Evolutionary conservation across 192 early-diverging fungal species (phyloP), one percentile per base, ranked within the genome.

Genomic region (Backusella tuberculispora): DNA sequence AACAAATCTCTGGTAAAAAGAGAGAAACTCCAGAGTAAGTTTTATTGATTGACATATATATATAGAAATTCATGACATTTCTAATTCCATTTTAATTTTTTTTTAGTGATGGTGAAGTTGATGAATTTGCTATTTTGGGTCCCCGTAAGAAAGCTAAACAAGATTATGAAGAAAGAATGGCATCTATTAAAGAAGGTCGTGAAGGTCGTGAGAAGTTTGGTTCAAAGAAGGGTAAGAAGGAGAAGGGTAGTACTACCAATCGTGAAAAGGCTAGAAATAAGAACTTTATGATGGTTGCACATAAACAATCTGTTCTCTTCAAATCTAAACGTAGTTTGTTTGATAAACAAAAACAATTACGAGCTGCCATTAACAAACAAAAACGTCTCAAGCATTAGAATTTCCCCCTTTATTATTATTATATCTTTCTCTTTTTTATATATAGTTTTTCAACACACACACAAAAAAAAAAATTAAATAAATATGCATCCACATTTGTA

Each of bases 241-340:
- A 92, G 21, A 87, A 88, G 47, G 86, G 87, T 66, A 92, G 89
- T 38, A 88, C 91, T 34, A 95, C 97, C 70, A 99, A 98, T 85
- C 87, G 88, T 81, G 95, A 97, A 72, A 99, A 98, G 88, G 74
- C 91, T 75, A 95, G 93, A 81, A 95, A 90, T 74, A 99, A 99
- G 90, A 88, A 91, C 80, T 95, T 92, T 79, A 90, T 90, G 84
- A 99, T 99, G 98, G 87, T 99, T 74, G 86, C 94, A 24, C 97
- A 99, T 85, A 98, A 98, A 87, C 86, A 89, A 56, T 85, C 88
- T 60, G 90, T 96, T 38, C 79, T 89, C 38, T 78, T 79, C 41
- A 95, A 95, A 85, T 86, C 88, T 72, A 93, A 88, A 81, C 85
- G 87, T 66, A 92, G 90, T 78, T 82, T 94, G 77, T 81, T 87